Conservation (phyloP, 805 yeast genomes). For the Dipodascus albidus region DNA sequence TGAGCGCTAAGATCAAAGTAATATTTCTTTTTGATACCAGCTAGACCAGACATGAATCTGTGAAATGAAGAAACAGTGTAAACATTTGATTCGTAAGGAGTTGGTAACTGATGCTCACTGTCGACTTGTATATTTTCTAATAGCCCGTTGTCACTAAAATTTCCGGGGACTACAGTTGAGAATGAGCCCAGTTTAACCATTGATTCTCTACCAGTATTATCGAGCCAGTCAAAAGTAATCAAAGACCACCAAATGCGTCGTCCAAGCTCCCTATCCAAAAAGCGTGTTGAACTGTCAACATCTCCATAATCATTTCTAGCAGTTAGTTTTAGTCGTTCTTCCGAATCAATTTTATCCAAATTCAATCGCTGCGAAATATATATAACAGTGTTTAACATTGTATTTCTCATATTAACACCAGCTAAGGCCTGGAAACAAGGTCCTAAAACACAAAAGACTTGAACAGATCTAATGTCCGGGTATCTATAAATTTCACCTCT, state of each 20-base stretch:
- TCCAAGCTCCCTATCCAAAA: constrained; percentile 2
- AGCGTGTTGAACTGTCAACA: neutral
- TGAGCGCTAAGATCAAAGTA: neutral
- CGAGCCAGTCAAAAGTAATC: neutral
- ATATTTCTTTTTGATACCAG: neutral
- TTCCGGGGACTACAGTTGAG: neutral
- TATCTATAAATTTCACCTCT: neutral
- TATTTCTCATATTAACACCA: neutral
- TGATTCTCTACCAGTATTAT: neutral
- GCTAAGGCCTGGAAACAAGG: neutral
- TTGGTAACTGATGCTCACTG: neutral
- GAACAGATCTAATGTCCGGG: constrained; percentile 3
- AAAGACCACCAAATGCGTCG: constrained; percentile 3
- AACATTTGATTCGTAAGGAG: neutral
- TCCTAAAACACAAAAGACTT: constrained; percentile 1
- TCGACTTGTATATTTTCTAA: neutral
- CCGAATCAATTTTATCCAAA: constrained; percentile 1
- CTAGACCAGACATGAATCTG: neutral
- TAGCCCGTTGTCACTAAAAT: neutral
- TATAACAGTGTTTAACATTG: neutral
- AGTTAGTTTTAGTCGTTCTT: neutral
- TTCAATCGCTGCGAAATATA: constrained; percentile 1
- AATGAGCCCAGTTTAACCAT: neutral
- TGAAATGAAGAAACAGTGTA: neutral
- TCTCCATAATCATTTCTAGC: constrained; percentile 1